These are phyloP conservation scores for Pilaira anomala DNA, from an alignment of 192 early-diverging fungal species.

Conservation along the genomic window DNA sequence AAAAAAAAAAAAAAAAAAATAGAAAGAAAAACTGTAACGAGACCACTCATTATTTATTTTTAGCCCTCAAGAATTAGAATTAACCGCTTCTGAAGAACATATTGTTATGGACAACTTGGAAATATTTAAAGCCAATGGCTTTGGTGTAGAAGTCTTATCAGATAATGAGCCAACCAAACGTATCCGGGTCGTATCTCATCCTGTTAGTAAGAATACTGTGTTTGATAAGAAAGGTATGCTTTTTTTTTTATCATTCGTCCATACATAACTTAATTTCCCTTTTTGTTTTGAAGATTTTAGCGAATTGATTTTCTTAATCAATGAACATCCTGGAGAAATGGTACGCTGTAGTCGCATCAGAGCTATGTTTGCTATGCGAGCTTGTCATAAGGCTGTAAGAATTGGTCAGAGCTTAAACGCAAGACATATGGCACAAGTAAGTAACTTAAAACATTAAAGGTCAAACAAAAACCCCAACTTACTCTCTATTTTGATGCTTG, in stretches of 20 bases:
- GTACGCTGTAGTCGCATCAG: slow-evolving; percentile 68
- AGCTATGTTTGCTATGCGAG: slow-evolving; percentile 82
- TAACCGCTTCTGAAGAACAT: slow-evolving; percentile 78
- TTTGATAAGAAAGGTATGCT: slow-evolving; percentile 64
- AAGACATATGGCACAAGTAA: slow-evolving; percentile 67
- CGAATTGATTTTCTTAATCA: slow-evolving; percentile 60
- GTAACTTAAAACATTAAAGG: background rate
- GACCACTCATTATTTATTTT: slow-evolving; percentile 18
- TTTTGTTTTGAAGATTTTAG: slow-evolving; percentile 55
- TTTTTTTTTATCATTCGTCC: background rate
- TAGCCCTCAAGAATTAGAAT: slow-evolving; percentile 61
- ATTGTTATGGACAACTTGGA: slow-evolving; percentile 72
- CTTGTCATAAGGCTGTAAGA: slow-evolving; percentile 89
- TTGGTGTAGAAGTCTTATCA: slow-evolving; percentile 65
- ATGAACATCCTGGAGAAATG: slow-evolving; percentile 48
- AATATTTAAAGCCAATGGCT: slow-evolving; percentile 78
- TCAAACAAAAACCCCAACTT: background rate
- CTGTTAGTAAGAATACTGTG: slow-evolving; percentile 66
- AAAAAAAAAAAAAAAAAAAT: background rate
- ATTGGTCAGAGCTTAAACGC: slow-evolving; percentile 79
- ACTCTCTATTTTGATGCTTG: background rate
- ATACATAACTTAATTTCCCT: background rate
- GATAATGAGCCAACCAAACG: slow-evolving; percentile 56
- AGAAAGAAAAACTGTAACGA: too few relatives aligned
- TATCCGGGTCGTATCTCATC: slow-evolving; percentile 67